Base-by-base conservation (phyloP, 345 rosid species). In the Euphorbia peplus region DNA sequence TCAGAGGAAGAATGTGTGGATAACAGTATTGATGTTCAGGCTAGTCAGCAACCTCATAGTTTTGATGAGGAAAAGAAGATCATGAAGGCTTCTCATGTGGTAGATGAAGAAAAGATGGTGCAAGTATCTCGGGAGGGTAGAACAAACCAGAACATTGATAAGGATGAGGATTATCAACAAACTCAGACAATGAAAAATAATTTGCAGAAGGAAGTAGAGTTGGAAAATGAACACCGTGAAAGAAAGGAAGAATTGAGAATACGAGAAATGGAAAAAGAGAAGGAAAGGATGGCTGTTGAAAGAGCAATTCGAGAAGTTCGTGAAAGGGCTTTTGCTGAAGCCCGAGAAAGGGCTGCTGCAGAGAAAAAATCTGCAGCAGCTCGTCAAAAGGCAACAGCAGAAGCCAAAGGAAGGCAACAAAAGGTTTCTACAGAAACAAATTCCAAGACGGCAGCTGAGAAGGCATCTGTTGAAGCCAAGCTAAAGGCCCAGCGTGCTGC, bases 261-360 rank as follows among this genome's bases (percentile, higher is more conserved):
- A 70, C 80, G 72, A 72, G 88, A 82, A 72, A 78, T 76, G 70
- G 90, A 84, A 69, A 85, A 67, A 26, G 92, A 85, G 68, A 89
- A 79, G 65, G 95, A 88, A 77, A 84, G 97, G 77, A 48, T 78
- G 66, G 95, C 84, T 80, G 98, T 91, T 55, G 96, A 89, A 76
- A 88, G 96, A 81, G 98, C 93, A 62, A 88, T 93, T 26, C 83
- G 91, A 61, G 98, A 93, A 82, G 98, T 95, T 58, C 91, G 96
- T 35, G 95, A 84, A 85, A 85, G 98, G 70, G 97, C 97, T 39
- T 95, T 88, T 75, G 88, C 87, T 75, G 99, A 88, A 71, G 99
- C 92, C 69, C 86, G 75, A 58, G 95, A 87, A 77, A 83, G 78
- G 81, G 92, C 90, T 66, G 90, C 90, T 44, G 81, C 80, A 44